Base-by-base conservation (phyloP, 352 stramenopile species). In the Pythium aphanidermatum region DNA sequence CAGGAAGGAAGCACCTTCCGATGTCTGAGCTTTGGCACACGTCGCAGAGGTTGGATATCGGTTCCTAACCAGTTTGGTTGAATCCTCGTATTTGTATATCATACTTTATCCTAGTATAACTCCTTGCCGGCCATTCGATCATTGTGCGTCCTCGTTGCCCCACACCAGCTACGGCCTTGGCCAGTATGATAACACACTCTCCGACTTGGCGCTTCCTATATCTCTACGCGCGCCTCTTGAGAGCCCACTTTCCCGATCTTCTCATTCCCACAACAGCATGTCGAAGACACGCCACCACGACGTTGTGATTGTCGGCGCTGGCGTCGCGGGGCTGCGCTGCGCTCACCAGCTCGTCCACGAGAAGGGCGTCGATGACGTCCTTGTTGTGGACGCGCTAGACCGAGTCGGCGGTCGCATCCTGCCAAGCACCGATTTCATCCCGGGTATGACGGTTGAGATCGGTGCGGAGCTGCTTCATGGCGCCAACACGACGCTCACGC, bases 391-490 rank as follows among this genome's bases (percentile, higher is more conserved):
- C 17, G 79, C 79, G 12, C 65, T 63, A 28, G 70, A 75, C 37
- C 73, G 73, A 41, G 43, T 88, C 8, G 79, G 79, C 33, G 79
- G 76, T 1, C 76, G 79, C 31, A 83, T 92, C 43, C 60, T 85
- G 27, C 65, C 59, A 17, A 60, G 70, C 45, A 73, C 56, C 24
- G 72, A 67, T 33, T 89, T 92, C 38, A 74, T 89, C 30, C 72
- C 76, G 5, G 79, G 76, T 14, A 70, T 92, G 63, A 75, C 58
- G 9, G 66, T 89, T 26, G 79, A 92, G 43, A 56, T 92, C 28
- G 79, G 79, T 8, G 79, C 79, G 5, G 79, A 92, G 67, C 47
- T 92, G 37, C 46, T 87, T 31, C 79, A 92, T 31, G 79, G 79
- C 28, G 73, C 64, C 39, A 86, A 88, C 58, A 92, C 79, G 38